These are phyloP conservation scores for Gyrodon lividus DNA, from an alignment of 768 basidiomycete genomes.

Conservation along the genomic window DNA sequence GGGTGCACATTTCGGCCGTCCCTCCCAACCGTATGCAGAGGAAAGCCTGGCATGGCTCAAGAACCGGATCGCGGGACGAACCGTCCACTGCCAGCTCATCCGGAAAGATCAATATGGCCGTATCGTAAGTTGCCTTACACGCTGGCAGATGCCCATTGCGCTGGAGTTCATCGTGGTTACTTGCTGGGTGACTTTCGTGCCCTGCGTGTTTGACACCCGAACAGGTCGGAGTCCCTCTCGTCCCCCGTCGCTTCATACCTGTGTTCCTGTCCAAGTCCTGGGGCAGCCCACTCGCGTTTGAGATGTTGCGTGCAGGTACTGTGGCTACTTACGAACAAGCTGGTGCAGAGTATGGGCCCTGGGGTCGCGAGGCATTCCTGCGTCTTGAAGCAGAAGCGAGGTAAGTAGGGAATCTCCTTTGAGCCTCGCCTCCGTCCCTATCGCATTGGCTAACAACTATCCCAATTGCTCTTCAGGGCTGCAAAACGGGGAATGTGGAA, in stretches of 20 bases:
- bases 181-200: not conserved
- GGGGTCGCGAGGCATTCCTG: conserved; percentile 64
- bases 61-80: conserved; percentile 50
- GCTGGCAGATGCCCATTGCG: not conserved
- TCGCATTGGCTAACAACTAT: not conserved
- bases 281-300: conserved; percentile 53
- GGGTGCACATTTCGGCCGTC: conserved; percentile 83
- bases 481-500: conserved; percentile 77
- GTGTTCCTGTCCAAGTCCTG: conserved; percentile 36
- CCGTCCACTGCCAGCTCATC: conserved; percentile 69
- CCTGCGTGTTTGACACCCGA: not conserved
- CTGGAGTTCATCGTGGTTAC: not conserved
- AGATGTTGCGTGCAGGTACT: conserved; percentile 82
- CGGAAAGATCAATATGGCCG: conserved; percentile 83
- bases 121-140: conserved; percentile 49
- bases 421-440: not conserved
- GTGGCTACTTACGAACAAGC: conserved; percentile 73
- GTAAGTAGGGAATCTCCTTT: conserved; percentile 39
- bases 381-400: conserved; percentile 63
- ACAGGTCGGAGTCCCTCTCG: conserved; percentile 66
- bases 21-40: conserved; percentile 68
- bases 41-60: conserved; percentile 79
- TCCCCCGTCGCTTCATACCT: conserved; percentile 52
- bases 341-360: conserved; percentile 76
- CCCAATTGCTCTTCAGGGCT: conserved; percentile 37